phyloP scores from a whole-genome alignment of 2,329 filamentous ascomycete species.

The Penicillium sumatraense region DNA sequence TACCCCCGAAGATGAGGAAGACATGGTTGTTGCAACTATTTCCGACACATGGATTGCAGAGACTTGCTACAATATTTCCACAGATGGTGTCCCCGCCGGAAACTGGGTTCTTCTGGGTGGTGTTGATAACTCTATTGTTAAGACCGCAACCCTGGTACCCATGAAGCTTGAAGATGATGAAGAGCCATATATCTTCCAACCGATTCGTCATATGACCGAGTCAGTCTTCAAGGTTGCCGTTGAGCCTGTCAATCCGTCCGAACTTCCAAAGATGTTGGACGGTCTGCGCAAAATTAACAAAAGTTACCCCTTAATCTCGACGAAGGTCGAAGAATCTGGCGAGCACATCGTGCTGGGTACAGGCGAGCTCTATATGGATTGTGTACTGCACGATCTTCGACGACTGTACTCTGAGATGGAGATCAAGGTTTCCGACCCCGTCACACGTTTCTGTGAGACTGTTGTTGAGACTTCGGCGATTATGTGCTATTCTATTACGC shows the following conservation, averaged over 20 bases:
- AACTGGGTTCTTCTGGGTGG: conserved; percentile 92
- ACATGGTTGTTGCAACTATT: conserved; percentile 88
- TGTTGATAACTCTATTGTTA: conserved; percentile 97
- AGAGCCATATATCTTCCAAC: conserved; percentile 93
- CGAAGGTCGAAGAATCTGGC: conserved; percentile 96
- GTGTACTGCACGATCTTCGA: conserved; percentile 91
- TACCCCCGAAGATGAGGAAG: conserved; percentile 95
- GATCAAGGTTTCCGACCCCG: conserved; percentile 96
- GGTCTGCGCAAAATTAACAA: conserved; percentile 97
- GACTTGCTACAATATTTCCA: conserved; percentile 89
- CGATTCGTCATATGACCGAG: conserved; percentile 92
- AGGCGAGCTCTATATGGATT: conserved; percentile 99
- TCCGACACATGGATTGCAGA: conserved; percentile 88
- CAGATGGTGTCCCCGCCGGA: conserved; percentile 88
- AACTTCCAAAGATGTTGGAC: conserved; percentile 98
- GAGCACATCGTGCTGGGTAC: conserved; percentile 95
- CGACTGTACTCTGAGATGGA: conserved; percentile 98
- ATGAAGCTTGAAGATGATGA: conserved; percentile 81
- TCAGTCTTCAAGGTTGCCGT: conserved; percentile 98
- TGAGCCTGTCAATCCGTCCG: conserved; percentile 96
- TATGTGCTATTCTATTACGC: conserved; percentile 96
- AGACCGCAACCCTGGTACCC: conserved; percentile 88
- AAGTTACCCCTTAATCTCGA: conserved; percentile 92
- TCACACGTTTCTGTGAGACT: conserved; percentile 96
- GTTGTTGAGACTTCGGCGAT: conserved; percentile 96